These are phyloP conservation scores for Lomentospora prolificans DNA, from an alignment of 2,329 filamentous ascomycete species.

Conservation along the genomic window DNA sequence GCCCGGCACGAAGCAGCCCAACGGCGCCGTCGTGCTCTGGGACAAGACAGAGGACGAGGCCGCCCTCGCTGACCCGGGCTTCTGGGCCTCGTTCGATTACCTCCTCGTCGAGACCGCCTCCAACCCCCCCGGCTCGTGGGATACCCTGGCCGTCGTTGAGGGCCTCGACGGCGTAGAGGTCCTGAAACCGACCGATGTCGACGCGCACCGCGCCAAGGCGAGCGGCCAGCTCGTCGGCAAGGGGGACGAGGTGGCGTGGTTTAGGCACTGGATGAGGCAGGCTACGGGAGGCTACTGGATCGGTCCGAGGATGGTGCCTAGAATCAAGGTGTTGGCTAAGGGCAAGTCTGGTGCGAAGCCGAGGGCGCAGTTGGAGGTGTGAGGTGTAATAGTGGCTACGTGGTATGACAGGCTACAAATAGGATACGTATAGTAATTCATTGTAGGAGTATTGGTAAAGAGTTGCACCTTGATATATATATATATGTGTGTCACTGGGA, in stretches of 20 bases:
- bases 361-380: neutral
- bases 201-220: constrained; percentile 2
- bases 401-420: too few species aligned
- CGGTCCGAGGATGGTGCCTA: constrained; percentile 50
- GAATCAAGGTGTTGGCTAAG: constrained; percentile 39
- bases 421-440: too few species aligned
- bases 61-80: constrained; percentile 34
- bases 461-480: too few species aligned
- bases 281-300: constrained; percentile 54
- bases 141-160: constrained; percentile 44
- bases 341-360: constrained; percentile 12
- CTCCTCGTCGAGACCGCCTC: constrained; percentile 44
- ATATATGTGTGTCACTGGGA: too few species aligned
- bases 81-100: constrained; percentile 58
- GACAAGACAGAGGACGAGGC: constrained; percentile 53
- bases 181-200: constrained; percentile 33
- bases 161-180: constrained; percentile 52
- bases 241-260: constrained; percentile 27
- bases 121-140: constrained; percentile 40
- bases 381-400: too few species aligned
- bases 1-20: constrained; percentile 14
- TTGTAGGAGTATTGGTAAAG: too few species aligned
- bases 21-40: constrained; percentile 27
- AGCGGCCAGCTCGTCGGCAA: constrained; percentile 31
- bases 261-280: constrained; percentile 31